These are phyloP conservation scores for Flaveria bidentis DNA, from an alignment of 129 eudicot species.

Conservation along the genomic window DNA sequence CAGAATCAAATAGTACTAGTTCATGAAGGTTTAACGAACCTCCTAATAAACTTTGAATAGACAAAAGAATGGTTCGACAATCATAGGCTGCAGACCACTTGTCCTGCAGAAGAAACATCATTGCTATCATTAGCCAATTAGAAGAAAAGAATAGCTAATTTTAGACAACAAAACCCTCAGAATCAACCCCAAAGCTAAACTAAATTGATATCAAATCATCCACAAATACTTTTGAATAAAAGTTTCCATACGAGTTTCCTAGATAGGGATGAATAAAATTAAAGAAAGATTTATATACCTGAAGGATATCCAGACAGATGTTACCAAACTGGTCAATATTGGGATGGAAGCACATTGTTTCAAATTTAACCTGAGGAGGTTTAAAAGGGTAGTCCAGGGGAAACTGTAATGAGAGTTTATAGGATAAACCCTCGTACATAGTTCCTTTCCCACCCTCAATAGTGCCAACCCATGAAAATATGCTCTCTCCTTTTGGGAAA, in stretches of 20 bases:
- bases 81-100: constrained; percentile 96
- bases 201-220: neutral
- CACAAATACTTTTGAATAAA: neutral
- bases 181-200: neutral
- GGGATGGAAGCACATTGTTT: constrained; percentile 87
- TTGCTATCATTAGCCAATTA: neutral
- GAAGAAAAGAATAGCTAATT: neutral
- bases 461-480: constrained; percentile 82
- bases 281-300: constrained; percentile 46
- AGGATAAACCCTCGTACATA: constrained; percentile 72
- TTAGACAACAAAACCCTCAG: neutral
- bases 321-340: constrained; percentile 79
- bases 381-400: constrained; percentile 84
- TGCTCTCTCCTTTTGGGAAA: constrained; percentile 86
- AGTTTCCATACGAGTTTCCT: neutral
- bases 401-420: constrained; percentile 70
- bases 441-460: constrained; percentile 89
- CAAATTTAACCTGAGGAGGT: constrained; percentile 87
- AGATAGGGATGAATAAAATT: neutral
- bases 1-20: neutral
- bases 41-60: constrained; percentile 87
- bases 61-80: constrained; percentile 83
- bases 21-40: constrained; percentile 44
- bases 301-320: constrained; percentile 82
- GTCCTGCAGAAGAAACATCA: constrained; percentile 52